These are phyloP conservation scores for Geranium incanum DNA, from an alignment of 441 rosid genomes.

Conservation along the genomic window DNA sequence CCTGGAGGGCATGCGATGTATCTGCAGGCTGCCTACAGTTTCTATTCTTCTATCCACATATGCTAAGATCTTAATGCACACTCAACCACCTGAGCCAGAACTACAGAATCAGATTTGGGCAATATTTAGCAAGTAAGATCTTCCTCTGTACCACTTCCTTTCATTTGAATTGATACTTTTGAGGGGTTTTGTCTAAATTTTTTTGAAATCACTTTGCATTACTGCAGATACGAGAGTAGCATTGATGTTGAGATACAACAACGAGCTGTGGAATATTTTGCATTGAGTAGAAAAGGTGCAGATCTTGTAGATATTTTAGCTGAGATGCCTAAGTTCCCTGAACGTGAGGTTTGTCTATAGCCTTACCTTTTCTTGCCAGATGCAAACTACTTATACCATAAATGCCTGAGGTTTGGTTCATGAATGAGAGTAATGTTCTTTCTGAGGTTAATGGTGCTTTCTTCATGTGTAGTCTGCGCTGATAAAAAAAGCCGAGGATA, in stretches of 20 bases:
- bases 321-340: slow-evolving; percentile 99
- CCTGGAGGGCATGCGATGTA: slow-evolving; percentile 14
- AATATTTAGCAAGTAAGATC: slow-evolving; percentile 75
- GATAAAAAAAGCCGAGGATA: slow-evolving; percentile 80
- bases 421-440: not conserved
- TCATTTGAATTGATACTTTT: not conserved
- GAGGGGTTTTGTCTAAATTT: too few relatives aligned
- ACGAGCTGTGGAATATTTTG: slow-evolving; percentile 92
- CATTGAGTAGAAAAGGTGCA: slow-evolving; percentile 83
- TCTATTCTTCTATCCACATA: slow-evolving; percentile 93
- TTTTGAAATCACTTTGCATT: slow-evolving; percentile 18
- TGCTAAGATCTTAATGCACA: slow-evolving; percentile 96
- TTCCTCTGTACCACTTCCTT: not conserved
- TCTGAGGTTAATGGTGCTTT: slow-evolving; percentile 13
- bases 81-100: slow-evolving; percentile 75
- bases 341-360: slow-evolving; percentile 66
- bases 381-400: not conserved
- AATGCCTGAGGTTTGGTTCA: not conserved
- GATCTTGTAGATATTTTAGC: slow-evolving; percentile 80
- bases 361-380: not conserved
- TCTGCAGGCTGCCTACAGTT: slow-evolving; percentile 67
- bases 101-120: slow-evolving; percentile 79
- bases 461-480: slow-evolving; percentile 62
- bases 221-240: slow-evolving; percentile 84
- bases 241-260: slow-evolving; percentile 99